A percentile compares a stretch with the other conserved stretches of the same genome.
These are phyloP conservation scores for Colletotrichum australisinense DNA, from an alignment of 2,329 filamentous ascomycete species.

Conservation along the genomic window DNA sequence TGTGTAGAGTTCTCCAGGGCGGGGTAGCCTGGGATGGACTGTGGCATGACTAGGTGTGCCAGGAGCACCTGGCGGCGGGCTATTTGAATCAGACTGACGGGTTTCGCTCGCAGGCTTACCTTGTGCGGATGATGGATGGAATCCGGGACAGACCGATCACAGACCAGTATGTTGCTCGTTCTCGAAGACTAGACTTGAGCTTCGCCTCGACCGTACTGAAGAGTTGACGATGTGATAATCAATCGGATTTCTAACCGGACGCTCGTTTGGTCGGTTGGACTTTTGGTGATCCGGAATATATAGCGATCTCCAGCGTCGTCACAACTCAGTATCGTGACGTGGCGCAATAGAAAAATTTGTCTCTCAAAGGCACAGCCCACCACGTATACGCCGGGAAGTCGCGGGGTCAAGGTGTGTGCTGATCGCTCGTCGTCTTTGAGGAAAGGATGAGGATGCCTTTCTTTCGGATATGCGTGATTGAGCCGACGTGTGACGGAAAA, in stretches of 20 bases:
- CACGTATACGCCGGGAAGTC: background rate
- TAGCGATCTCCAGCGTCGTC: slow-evolving; percentile 12
- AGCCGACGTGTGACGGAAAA: slow-evolving; percentile 12
- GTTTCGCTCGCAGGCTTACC: slow-evolving; percentile 31
- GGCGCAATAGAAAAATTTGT: background rate
- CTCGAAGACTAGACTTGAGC: slow-evolving; percentile 8
- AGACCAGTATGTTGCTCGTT: slow-evolving; percentile 34
- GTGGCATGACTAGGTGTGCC: slow-evolving; percentile 34
- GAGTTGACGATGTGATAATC: background rate
- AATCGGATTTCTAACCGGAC: background rate
- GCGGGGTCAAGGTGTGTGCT: background rate
- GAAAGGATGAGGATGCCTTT: background rate
- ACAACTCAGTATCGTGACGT: slow-evolving; percentile 1
- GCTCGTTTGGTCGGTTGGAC: background rate
- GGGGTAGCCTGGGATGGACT: slow-evolving; percentile 18
- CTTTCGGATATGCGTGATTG: slow-evolving; percentile 6
- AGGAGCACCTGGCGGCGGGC: slow-evolving; percentile 32
- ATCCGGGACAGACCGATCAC: slow-evolving; percentile 31
- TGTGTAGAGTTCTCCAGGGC: slow-evolving; percentile 1
- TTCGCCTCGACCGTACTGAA: background rate
- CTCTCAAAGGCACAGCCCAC: slow-evolving; percentile 23
- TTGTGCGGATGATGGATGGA: slow-evolving; percentile 22
- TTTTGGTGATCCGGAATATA: slow-evolving; percentile 5
- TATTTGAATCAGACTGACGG: slow-evolving; percentile 29
- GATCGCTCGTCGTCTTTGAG: background rate